phyloP scores from a whole-genome alignment of 495 filamentous ascomycete species.

The Neurospora discreta region DNA sequence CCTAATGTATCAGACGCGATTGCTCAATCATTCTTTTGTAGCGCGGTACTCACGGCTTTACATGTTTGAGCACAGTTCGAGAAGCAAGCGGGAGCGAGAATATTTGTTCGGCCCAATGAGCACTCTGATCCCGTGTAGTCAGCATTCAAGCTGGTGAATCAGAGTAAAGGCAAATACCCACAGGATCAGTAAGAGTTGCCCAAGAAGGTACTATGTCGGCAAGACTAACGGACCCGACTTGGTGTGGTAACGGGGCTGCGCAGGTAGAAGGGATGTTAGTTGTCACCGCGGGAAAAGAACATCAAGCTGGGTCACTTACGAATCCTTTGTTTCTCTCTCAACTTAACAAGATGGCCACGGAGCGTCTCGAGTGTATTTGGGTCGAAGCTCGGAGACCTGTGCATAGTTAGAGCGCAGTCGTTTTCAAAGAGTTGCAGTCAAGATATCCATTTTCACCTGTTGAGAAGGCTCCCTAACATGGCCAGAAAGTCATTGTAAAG shows the following conservation, averaged over 20 bases:
- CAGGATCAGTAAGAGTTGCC: neutral
- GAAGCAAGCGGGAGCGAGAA: conserved; percentile 42
- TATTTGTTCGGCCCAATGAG: conserved; percentile 44
- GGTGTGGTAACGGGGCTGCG: conserved; percentile 19
- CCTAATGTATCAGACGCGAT: neutral
- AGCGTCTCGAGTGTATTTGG: conserved; percentile 39
- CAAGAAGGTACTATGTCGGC: neutral
- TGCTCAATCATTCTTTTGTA: neutral
- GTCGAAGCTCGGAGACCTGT: conserved; percentile 41
- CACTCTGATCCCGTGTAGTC: conserved; percentile 3
- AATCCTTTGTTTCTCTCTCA: conserved; percentile 35
- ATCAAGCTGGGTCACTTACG: conserved; percentile 16
- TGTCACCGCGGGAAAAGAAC: neutral
- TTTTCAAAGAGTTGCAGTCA: neutral
- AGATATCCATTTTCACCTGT: conserved; percentile 23
- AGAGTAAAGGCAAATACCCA: neutral
- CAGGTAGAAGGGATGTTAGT: neutral
- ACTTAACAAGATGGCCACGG: conserved; percentile 31
- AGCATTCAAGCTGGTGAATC: neutral
- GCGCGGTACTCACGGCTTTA: conserved; percentile 11
- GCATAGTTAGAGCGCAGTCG: conserved; percentile 3
- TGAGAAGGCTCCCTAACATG: conserved; percentile 36
- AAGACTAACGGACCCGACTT: conserved; percentile 9
- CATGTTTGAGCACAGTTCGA: conserved; percentile 35
- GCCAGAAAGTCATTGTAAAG: conserved; percentile 43